A percentile compares a stretch with the other conserved stretches of the same genome.
These are phyloP conservation scores for Brasenia schreberi DNA, from an alignment of 164 flowering plant genomes.

Conservation along the genomic window DNA sequence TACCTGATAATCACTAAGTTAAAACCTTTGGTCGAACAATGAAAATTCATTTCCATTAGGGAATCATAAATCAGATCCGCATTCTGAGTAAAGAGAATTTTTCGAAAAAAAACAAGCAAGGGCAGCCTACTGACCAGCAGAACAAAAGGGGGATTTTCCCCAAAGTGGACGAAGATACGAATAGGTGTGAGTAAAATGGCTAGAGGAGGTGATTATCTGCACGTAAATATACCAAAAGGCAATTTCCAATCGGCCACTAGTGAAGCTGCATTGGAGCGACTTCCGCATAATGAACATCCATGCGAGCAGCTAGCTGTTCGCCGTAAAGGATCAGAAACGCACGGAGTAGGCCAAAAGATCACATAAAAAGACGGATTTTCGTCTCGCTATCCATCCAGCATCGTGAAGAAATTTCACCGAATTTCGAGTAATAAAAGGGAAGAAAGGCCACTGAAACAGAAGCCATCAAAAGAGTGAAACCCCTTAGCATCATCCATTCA, in stretches of 20 bases:
- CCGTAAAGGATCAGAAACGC: conserved; percentile 55
- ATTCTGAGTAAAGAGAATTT: too few relatives aligned
- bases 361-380: conserved; percentile 25
- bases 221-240: conserved; percentile 70
- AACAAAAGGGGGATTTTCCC: conserved; percentile 87
- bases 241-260: conserved; percentile 56
- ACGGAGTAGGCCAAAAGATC: conserved; percentile 53
- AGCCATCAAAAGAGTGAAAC: too few relatives aligned
- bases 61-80: too few relatives aligned
- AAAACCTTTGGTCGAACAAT: too few relatives aligned
- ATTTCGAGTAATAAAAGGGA: too few relatives aligned
- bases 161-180: conserved; percentile 63
- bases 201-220: conserved; percentile 79
- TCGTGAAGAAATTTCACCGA: neutral
- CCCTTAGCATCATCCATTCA: too few relatives aligned
- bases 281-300: conserved; percentile 93
- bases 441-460: too few relatives aligned
- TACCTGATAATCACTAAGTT: too few relatives aligned
- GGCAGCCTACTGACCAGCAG: conserved; percentile 40
- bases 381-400: neutral
- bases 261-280: conserved; percentile 85
- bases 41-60: too few relatives aligned
- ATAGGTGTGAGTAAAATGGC: conserved; percentile 69
- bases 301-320: conserved; percentile 89
- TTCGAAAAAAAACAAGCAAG: too few relatives aligned